These are phyloP conservation scores for Cladosporium sp. DNA, from an alignment of 2,329 filamentous ascomycete species.

Conservation along the genomic window DNA sequence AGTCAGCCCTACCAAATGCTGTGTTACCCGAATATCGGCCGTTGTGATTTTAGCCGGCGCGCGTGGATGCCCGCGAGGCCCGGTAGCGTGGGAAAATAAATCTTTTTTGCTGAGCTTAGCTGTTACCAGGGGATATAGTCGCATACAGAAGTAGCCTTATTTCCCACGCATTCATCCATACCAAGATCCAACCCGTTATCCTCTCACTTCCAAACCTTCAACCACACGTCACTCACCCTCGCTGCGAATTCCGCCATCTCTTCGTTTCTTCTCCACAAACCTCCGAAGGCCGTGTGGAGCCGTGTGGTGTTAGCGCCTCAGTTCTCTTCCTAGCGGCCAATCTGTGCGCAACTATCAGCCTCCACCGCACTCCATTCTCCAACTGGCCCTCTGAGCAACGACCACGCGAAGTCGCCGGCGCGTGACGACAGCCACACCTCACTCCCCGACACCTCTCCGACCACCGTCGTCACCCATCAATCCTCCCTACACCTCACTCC, in stretches of 20 bases:
- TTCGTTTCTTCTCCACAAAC: constrained; percentile 10
- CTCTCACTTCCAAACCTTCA: too few relatives aligned
- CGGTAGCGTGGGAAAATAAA: too few relatives aligned
- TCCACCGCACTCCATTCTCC: constrained; percentile 9
- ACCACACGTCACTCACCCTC: background rate
- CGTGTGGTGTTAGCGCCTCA: background rate
- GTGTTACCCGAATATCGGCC: too few relatives aligned
- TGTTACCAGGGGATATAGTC: too few relatives aligned
- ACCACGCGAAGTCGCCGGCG: constrained; percentile 5
- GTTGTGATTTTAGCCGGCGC: too few relatives aligned
- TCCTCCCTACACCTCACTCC: background rate
- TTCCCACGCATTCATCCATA: too few relatives aligned
- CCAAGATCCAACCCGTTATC: too few relatives aligned
- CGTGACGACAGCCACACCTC: background rate
- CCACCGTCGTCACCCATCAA: background rate
- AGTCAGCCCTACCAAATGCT: too few relatives aligned
- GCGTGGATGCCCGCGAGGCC: too few relatives aligned
- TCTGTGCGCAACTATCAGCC: constrained; percentile 9
- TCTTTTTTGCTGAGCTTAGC: too few relatives aligned
- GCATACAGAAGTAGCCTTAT: too few relatives aligned
- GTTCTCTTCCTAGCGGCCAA: constrained; percentile 12
- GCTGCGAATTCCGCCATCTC: background rate
- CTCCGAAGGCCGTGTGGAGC: constrained; percentile 9
- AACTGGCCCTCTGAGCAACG: constrained; percentile 1
- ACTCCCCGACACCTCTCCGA: background rate